Conservation (phyloP, 2,329 filamentous ascomycete species). For the Aspergillus aculeatus region DNA sequence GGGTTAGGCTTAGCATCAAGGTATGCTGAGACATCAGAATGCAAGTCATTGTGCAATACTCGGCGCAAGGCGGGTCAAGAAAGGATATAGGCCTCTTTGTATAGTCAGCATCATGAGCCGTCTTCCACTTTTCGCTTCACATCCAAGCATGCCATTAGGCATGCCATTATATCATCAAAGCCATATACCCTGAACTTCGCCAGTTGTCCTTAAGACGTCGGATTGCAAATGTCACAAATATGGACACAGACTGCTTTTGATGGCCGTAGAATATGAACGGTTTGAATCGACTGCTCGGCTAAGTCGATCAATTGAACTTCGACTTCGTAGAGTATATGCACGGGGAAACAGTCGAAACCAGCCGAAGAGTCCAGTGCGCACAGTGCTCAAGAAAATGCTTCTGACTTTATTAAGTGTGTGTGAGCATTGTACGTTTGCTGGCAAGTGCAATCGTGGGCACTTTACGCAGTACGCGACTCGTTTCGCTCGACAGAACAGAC, state of each 20-base stretch:
- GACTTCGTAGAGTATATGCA: background rate
- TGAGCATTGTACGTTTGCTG: background rate
- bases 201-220: background rate
- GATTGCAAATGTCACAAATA: background rate
- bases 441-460: background rate
- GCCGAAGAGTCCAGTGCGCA: background rate
- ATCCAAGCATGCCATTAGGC: too few relatives aligned
- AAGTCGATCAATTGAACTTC: background rate
- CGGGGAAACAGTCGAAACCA: background rate
- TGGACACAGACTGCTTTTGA: background rate
- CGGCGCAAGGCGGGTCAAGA: background rate
- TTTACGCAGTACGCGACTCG: background rate
- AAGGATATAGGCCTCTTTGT: too few relatives aligned
- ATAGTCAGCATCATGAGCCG: background rate
- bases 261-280: background rate
- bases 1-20: background rate
- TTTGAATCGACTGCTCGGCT: background rate
- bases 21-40: background rate
- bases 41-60: background rate
- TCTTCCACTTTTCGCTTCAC: background rate
- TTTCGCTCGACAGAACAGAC: background rate
- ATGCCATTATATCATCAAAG: too few relatives aligned
- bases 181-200: background rate
- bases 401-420: background rate
- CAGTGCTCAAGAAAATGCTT: background rate